phyloP scores from a whole-genome alignment of 495 filamentous ascomycete species.

The Neohortaea acidophila region DNA sequence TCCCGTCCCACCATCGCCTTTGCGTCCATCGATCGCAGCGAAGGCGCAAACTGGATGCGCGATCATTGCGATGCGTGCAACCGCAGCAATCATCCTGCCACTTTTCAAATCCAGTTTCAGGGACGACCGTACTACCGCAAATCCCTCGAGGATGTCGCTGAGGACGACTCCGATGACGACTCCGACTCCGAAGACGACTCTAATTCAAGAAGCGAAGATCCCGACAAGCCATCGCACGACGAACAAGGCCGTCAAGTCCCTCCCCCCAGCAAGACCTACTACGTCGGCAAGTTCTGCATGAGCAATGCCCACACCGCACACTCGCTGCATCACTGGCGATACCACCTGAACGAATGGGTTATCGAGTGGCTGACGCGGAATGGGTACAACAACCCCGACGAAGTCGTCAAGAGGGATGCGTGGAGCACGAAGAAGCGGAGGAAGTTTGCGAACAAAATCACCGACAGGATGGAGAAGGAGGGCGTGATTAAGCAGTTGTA shows the following conservation, averaged over 20 bases:
- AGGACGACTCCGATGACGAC: slow-evolving; percentile 22
- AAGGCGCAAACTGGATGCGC: slow-evolving; percentile 19
- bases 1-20: slow-evolving; percentile 41
- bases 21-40: slow-evolving; percentile 21
- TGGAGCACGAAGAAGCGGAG: slow-evolving; percentile 37
- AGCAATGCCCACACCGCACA: slow-evolving; percentile 55
- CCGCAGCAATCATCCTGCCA: slow-evolving; percentile 51
- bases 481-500: slow-evolving; percentile 44
- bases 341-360: slow-evolving; percentile 55
- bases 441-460: slow-evolving; percentile 40
- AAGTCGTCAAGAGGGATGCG: slow-evolving; percentile 39
- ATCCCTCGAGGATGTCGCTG: slow-evolving; percentile 49
- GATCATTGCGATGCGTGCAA: slow-evolving; percentile 64
- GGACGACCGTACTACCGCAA: slow-evolving; percentile 57
- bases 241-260: slow-evolving; percentile 21
- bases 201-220: slow-evolving; percentile 7
- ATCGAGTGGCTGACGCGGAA: slow-evolving; percentile 40
- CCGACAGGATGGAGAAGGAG: slow-evolving; percentile 40
- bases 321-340: slow-evolving; percentile 59
- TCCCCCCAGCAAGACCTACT: slow-evolving; percentile 19
- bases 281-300: slow-evolving; percentile 41
- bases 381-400: slow-evolving; percentile 37
- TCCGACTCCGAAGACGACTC: slow-evolving; percentile 14
- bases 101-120: slow-evolving; percentile 41
- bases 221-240: slow-evolving; percentile 21